Evolutionary conservation across 2,329 filamentous ascomycete species (phyloP), one percentile per base, ranked within the genome.

Genomic region (Ceratocystis variospora): DNA sequence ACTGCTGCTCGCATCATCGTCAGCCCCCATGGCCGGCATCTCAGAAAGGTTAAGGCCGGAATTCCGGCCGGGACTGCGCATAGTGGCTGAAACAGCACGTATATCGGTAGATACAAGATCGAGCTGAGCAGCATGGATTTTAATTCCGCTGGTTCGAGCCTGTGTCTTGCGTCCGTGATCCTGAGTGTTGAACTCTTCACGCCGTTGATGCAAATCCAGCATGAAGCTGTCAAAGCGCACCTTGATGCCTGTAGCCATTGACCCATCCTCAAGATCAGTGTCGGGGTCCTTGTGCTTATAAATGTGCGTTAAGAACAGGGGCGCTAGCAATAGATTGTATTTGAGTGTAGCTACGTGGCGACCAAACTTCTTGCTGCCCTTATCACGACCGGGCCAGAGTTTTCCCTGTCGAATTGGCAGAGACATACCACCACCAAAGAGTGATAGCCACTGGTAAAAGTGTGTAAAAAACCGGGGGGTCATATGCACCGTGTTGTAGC

Each of bases 201-300:
- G 86, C 63, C 95, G 83, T 75, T 96, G 91, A 75, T 99, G 94
- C 55, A 99, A 80, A 76, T 99, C 94, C 55, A 99, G 83, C 85
- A 96, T 96, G 75, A 97, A 95, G 77, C 90, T 96, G 75, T 97
- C 93, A 63, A 99, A 84, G 64, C 92, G 87, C 71, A 96, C 89
- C 76, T 99, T 99, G 69, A 99, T 79, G n/a, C 95, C 94, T 3
- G 94, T 99, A 0, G 93, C 93, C 61, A 90, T 94, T 5, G 96
- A 89, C 0, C 87, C 81, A 64, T 77, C 80, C 69, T 92, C 87
- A 0, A 83, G 81, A 72, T 90, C 89, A 68, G 96, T 91, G 72
- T 96, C 93, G 0, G 85, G 85, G 72, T 99, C 94, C 74, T 96
- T 96, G 78, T 99, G 94, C 75, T 96, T 97, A 78, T 99, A 99